Evolutionary conservation across 106 monocot genomes (phyloP).

Genomic region (Dioscorea dumetorum): DNA sequence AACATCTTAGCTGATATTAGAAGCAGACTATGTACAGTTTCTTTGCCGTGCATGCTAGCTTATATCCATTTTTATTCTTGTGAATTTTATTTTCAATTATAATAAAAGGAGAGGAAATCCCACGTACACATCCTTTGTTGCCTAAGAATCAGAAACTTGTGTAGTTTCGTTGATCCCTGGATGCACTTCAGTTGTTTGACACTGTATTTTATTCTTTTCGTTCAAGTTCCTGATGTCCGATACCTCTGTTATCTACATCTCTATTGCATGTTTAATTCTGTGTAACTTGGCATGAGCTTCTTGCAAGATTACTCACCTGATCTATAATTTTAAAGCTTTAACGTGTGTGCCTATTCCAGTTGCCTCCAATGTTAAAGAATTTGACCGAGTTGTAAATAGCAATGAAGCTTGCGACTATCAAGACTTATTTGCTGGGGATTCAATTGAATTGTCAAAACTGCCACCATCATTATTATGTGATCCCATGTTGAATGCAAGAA

Average conservation of each 20-base stretch:
- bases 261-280: not conserved
- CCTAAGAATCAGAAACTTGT: too few relatives aligned
- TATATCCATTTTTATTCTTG: too few relatives aligned
- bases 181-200: not conserved
- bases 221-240: not conserved
- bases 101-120: too few relatives aligned
- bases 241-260: not conserved
- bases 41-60: too few relatives aligned
- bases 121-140: too few relatives aligned
- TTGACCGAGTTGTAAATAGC: not conserved
- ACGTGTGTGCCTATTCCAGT: not conserved
- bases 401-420: conserved; percentile 4
- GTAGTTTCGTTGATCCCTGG: not conserved
- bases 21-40: too few relatives aligned
- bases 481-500: not conserved
- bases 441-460: not conserved
- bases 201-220: not conserved
- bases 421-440: conserved; percentile 1
- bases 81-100: too few relatives aligned
- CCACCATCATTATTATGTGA: conserved; percentile 2
- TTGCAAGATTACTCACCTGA: not conserved
- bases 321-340: not conserved
- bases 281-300: not conserved
- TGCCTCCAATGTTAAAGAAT: conserved; percentile 1
- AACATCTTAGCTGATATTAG: too few relatives aligned